Percentiles rank a stretch among this genome's conserved stretches.
These are phyloP conservation scores for Trametes gibbosa DNA, from an alignment of 768 basidiomycete genomes.

Conservation along the genomic window DNA sequence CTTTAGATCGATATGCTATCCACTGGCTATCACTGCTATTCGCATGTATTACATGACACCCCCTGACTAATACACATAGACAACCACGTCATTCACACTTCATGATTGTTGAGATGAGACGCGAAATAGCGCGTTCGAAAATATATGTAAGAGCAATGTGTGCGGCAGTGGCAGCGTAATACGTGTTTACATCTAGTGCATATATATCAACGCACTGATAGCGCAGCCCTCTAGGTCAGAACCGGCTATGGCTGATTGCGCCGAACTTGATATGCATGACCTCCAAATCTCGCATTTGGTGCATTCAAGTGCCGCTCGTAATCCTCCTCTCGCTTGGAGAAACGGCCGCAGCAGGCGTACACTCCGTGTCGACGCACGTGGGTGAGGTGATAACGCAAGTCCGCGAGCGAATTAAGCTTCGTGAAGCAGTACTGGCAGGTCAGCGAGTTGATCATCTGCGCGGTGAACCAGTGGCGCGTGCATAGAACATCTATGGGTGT, in stretches of 20 bases:
- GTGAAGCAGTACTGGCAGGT: slow-evolving; percentile 28
- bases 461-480: slow-evolving; percentile 24
- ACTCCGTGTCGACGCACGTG: slow-evolving; percentile 23
- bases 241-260: not conserved
- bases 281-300: not conserved
- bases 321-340: slow-evolving; percentile 27
- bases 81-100: too few species aligned
- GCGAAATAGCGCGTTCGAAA: too few species aligned
- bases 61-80: not conserved
- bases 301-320: slow-evolving; percentile 20
- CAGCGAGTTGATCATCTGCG: slow-evolving; percentile 24
- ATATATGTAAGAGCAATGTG: too few species aligned
- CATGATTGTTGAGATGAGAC: too few species aligned
- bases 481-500: slow-evolving; percentile 14
- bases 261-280: not conserved
- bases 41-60: slow-evolving; percentile 8
- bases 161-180: too few species aligned
- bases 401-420: slow-evolving; percentile 24
- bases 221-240: too few species aligned
- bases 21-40: slow-evolving; percentile 14
- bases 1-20: slow-evolving; percentile 8
- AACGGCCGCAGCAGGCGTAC: slow-evolving; percentile 29
- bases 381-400: slow-evolving; percentile 27
- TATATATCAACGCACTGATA: too few species aligned
- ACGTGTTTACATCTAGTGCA: too few species aligned